A percentile compares a stretch with the other conserved stretches of the same genome.
phyloP scores from a whole-genome alignment of 139 green algal species.

The Chlorella sorokiniana region DNA sequence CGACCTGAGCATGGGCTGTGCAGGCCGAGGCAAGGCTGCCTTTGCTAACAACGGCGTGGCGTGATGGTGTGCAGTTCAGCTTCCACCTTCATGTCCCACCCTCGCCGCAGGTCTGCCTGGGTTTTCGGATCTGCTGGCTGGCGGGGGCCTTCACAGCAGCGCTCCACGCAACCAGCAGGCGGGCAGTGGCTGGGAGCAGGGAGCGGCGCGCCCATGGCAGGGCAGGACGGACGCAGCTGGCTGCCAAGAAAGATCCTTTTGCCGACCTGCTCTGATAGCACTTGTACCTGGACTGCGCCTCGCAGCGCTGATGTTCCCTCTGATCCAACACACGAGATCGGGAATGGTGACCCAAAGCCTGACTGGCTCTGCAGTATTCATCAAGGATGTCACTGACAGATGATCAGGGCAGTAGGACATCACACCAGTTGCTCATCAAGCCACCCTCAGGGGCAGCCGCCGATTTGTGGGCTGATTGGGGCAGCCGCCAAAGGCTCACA shows the following conservation, averaged over 20 bases:
- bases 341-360: no score
- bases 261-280: slow-evolving; percentile 40
- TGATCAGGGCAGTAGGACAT: no score
- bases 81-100: neutral
- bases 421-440: no score
- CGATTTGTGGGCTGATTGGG: no score
- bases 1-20: neutral
- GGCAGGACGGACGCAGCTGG: neutral
- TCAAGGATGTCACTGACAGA: no score
- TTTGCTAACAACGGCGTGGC: neutral
- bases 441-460: no score
- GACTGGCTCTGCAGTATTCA: no score
- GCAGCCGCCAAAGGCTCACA: no score
- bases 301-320: neutral
- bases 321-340: no score
- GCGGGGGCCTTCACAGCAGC: neutral
- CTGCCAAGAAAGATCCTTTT: slow-evolving; percentile 37
- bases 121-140: slow-evolving; percentile 17
- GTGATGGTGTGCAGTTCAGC: neutral
- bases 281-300: neutral
- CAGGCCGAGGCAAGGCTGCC: neutral
- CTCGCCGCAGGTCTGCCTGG: neutral
- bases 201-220: neutral
- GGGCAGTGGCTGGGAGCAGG: neutral
- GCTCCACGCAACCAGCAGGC: neutral